Conservation (phyloP, 2,329 filamentous ascomycete genomes). For the Stachybotrys chartarum region DNA sequence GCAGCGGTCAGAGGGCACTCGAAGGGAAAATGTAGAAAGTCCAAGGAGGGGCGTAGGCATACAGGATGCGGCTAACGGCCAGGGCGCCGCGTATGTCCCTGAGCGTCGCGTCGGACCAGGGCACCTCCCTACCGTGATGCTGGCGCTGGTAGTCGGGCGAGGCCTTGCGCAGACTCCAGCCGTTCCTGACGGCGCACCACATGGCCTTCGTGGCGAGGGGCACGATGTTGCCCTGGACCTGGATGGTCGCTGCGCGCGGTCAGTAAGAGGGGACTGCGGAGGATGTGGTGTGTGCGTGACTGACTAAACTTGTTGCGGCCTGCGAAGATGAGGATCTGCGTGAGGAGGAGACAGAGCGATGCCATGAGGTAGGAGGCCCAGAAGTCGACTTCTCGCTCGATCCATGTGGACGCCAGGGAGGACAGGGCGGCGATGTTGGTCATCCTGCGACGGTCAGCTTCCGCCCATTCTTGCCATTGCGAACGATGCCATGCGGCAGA, state of each 20-base stretch:
- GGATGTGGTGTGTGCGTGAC: neutral
- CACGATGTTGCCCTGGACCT: neutral
- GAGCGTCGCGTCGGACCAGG: neutral
- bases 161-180: neutral
- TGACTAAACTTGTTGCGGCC: neutral
- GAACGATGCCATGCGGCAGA: too few species aligned
- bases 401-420: neutral
- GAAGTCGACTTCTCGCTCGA: slow-evolving; percentile 1
- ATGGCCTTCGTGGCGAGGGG: neutral
- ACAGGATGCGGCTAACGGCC: neutral
- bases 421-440: neutral
- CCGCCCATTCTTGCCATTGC: neutral
- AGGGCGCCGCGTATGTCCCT: neutral
- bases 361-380: neutral
- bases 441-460: neutral
- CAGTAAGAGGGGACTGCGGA: neutral
- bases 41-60: neutral
- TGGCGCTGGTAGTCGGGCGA: neutral
- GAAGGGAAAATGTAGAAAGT: neutral
- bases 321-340: neutral
- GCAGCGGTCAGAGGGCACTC: neutral
- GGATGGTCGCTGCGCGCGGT: neutral
- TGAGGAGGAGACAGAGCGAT: neutral
- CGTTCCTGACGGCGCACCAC: neutral
- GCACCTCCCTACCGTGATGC: neutral